These are phyloP conservation scores for Aethionema arabicum DNA, from an alignment of 345 rosid genomes.

Conservation along the genomic window DNA sequence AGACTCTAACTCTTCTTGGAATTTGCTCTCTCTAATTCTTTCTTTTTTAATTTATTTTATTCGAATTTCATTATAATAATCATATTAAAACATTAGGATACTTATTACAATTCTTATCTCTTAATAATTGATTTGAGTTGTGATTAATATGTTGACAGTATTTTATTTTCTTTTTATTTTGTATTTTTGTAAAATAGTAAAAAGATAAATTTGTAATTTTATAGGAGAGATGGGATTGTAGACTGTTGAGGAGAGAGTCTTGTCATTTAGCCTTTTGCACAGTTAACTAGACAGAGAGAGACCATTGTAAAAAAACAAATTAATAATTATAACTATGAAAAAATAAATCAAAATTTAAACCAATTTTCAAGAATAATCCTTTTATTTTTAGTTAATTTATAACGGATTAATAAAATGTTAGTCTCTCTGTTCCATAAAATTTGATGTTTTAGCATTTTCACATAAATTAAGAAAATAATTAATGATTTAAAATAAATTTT, in stretches of 20 bases:
- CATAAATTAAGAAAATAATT: too few relatives aligned
- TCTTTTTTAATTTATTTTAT: not conserved
- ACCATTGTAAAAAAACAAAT: not conserved
- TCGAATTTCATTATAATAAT: not conserved
- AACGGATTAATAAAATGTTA: too few relatives aligned
- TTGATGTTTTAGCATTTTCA: too few relatives aligned
- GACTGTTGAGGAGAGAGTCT: conserved; percentile 45
- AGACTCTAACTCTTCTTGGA: conserved; percentile 31
- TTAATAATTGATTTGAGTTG: not conserved
- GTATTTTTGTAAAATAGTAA: not conserved
- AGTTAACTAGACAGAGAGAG: conserved; percentile 13
- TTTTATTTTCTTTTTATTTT: not conserved
- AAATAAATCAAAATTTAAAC: not conserved
- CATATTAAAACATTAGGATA: not conserved
- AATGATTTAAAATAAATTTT: too few relatives aligned
- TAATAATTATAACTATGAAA: not conserved
- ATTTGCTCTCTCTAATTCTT: conserved; percentile 20
- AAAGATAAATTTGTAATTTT: conserved; percentile 3
- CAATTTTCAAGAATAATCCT: not conserved
- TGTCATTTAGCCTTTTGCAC: conserved; percentile 60
- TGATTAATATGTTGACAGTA: not conserved
- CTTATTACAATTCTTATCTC: not conserved
- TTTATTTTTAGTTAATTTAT: too few relatives aligned
- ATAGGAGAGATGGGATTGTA: conserved; percentile 18
- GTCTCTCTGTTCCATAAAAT: too few relatives aligned